A percentile compares a stretch with the other conserved stretches of the same genome.
phyloP scores from a whole-genome alignment of 2,329 filamentous ascomycete genomes.

The Coniochaeta sp. region DNA sequence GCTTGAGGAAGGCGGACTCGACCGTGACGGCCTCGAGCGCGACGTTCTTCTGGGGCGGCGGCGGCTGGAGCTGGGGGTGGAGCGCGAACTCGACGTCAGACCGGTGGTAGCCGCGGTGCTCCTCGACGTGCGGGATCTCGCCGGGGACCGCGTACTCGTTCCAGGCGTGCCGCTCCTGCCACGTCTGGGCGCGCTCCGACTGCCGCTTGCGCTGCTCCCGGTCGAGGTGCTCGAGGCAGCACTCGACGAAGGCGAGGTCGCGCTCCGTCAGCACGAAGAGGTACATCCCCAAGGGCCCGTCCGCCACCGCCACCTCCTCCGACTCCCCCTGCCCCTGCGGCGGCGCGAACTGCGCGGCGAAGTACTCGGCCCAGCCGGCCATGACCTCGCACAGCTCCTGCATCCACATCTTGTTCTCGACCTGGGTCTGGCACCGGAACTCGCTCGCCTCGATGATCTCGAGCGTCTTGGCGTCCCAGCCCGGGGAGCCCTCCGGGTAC shows the following conservation, averaged over 20 bases:
- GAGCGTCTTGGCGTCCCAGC: neutral
- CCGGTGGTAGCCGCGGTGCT: neutral
- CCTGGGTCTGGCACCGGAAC: constrained; percentile 2
- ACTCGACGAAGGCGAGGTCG: neutral
- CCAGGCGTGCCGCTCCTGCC: neutral
- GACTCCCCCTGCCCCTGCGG: neutral
- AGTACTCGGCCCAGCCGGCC: neutral
- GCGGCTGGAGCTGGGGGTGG: neutral
- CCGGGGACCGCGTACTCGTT: neutral
- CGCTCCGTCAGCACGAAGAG: constrained; percentile 1
- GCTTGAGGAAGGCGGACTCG: neutral
- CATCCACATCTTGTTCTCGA: neutral
- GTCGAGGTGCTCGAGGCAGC: neutral
- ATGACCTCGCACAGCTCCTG: neutral
- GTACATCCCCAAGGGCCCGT: neutral
- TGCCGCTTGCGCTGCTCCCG: neutral
- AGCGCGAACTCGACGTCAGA: neutral
- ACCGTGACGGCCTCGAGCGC: neutral
- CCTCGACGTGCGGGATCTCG: neutral
- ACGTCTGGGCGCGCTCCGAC: neutral
- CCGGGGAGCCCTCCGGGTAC: neutral
- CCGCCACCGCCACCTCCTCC: neutral
- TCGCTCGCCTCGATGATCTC: neutral
- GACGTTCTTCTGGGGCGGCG: neutral
- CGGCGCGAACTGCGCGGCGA: neutral